Base-by-base conservation (phyloP, 2,329 filamentous ascomycete genomes). In the Exophiala bonariae region DNA sequence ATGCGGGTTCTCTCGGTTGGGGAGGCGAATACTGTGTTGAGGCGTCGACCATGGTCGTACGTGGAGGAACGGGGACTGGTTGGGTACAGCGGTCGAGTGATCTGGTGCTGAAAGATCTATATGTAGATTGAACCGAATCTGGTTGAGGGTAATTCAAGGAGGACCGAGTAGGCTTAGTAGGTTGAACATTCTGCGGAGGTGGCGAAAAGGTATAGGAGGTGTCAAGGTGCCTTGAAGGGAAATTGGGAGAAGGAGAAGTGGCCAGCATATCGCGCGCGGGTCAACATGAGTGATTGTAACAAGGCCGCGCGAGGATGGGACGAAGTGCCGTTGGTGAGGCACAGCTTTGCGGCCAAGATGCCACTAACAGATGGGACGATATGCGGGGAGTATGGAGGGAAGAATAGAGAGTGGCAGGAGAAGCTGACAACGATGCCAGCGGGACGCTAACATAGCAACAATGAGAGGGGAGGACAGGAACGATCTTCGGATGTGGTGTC, bases 21-120 rank as follows among this genome's bases (percentile, higher is more conserved):
- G 50, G 56, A 9, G 58, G 56, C 9, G 75, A 77, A 62, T 79
- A 81, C 62, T 81, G 78, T 28, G 77, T 80, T 49, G 67, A 71
- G 26, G 69, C 69, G 68, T 80, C 74, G 47, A 70, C 68, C 64
- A 72, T 74, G 50, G 47, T 53, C 23, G 32, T 31, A 34, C 45
- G 41, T 22, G 46, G 40, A 8, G 17, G 42, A 30, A 41, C 19
- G 4, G 39, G 36, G 22, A 41, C 23, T 4, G 39, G 36, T 5
- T 43, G 38, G n/a, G 37, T 50, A 42, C 52, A 49, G n/a, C 52
- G 50, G 30, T 56, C 54, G 16, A 56, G 47, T 14, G 54, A 56
- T 36, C 44, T 40, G 8, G 48, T 49, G 38, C 54, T 57, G 4
- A 46, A 16, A 18, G 42, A 43, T 32, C 51, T 49, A 34, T 28